Percentiles rank a stretch among this genome's conserved stretches.
Evolutionary conservation across 257 asterid species (phyloP).

Genomic region (Voacanga thouarsii): DNA sequence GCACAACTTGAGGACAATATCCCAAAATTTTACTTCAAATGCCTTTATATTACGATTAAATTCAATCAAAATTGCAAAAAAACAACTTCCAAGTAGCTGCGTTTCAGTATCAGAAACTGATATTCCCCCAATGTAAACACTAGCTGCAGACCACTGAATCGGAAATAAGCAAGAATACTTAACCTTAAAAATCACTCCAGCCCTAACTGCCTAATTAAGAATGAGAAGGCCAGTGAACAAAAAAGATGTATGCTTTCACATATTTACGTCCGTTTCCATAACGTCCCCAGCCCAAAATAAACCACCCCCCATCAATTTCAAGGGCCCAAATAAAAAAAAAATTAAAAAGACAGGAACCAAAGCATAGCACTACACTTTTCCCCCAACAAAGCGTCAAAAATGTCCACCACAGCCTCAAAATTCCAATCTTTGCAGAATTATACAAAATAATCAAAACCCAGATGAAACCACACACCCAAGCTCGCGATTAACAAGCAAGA

Average conservation of each 20-base stretch:
- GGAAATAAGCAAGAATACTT: background rate
- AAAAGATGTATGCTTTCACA: conserved; percentile 1
- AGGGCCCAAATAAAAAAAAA: background rate
- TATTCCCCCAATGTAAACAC: background rate
- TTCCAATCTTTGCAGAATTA: conserved; percentile 18
- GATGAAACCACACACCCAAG: conserved; percentile 16
- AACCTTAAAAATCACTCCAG: background rate
- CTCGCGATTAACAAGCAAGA: conserved; percentile 3
- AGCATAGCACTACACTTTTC: background rate
- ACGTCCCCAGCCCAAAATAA: background rate
- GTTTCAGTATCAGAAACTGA: background rate
- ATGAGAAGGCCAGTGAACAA: background rate
- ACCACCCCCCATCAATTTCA: conserved; percentile 5
- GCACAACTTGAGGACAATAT: background rate
- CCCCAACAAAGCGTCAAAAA: background rate
- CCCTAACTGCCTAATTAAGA: background rate
- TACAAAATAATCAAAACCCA: conserved; percentile 19
- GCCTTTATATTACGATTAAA: background rate
- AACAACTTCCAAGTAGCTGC: background rate
- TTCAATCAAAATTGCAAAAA: background rate
- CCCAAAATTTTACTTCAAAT: background rate
- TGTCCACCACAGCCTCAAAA: conserved; percentile 8
- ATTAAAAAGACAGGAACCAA: background rate
- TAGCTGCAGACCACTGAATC: background rate
- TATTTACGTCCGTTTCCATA: background rate